Evolutionary conservation across 495 filamentous ascomycete species (phyloP).

Genomic region (Trichocladium uniseriatum): DNA sequence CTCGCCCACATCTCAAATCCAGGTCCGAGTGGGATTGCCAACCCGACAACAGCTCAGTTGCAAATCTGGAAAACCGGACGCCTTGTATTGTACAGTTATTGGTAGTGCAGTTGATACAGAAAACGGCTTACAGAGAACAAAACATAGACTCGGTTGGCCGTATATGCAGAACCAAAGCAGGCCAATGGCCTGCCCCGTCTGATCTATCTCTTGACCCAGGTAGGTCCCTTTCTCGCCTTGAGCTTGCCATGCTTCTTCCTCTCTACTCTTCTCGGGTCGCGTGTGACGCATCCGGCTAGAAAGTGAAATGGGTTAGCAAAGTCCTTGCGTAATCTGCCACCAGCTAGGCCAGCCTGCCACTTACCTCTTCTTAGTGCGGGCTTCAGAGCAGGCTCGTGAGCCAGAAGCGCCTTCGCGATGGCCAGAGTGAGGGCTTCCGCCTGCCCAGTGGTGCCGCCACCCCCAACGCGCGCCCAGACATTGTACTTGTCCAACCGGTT

Average conservation of each 20-base stretch:
- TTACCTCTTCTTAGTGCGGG: conserved; percentile 78
- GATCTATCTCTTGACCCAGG: conserved; percentile 85
- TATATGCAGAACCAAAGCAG: conserved; percentile 14
- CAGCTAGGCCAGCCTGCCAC: conserved; percentile 23
- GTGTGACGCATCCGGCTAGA: conserved; percentile 80
- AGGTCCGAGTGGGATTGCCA: neutral
- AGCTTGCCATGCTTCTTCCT: conserved; percentile 95
- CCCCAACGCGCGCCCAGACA: conserved; percentile 72
- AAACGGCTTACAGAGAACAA: conserved; percentile 12
- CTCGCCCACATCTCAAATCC: neutral
- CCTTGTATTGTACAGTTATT: conserved; percentile 19
- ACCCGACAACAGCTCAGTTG: neutral
- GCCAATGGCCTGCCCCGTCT: conserved; percentile 6
- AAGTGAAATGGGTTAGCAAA: conserved; percentile 17
- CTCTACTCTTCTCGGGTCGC: conserved; percentile 86
- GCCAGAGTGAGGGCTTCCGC: conserved; percentile 91
- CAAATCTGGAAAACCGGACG: neutral
- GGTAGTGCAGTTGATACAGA: conserved; percentile 16
- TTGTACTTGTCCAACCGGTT: conserved; percentile 93
- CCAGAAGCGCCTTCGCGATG: conserved; percentile 76
- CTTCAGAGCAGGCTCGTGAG: conserved; percentile 87
- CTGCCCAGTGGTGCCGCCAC: conserved; percentile 89
- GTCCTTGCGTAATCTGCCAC: conserved; percentile 1
- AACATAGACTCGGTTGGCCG: conserved; percentile 1
- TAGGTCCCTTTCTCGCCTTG: conserved; percentile 95